These are phyloP conservation scores for Rubus parviflorus DNA, from an alignment of 306 rosid species.

Conservation along the genomic window DNA sequence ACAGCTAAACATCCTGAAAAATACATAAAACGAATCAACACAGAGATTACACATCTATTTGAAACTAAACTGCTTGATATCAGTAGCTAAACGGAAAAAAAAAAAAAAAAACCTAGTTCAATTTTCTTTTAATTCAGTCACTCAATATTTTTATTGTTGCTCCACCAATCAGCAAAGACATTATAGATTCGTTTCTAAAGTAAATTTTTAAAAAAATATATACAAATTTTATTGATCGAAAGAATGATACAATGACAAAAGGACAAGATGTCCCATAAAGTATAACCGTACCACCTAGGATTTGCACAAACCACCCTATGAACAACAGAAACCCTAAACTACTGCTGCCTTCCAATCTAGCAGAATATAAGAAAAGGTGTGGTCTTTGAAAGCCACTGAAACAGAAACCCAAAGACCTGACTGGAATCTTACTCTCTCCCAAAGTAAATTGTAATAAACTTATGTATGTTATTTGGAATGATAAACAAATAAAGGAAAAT, in stretches of 20 bases:
- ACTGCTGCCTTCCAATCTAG: background rate
- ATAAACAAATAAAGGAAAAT: too few species aligned
- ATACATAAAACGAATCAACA: background rate
- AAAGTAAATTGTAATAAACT: background rate
- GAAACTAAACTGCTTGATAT: background rate
- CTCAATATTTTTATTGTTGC: background rate
- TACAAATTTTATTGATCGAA: too few species aligned
- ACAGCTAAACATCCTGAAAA: background rate
- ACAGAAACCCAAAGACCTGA: background rate
- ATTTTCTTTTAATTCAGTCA: background rate
- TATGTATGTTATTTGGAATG: background rate
- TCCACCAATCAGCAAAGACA: background rate
- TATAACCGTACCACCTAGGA: background rate
- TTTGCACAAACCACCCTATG: background rate
- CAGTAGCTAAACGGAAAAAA: background rate
- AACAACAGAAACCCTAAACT: background rate
- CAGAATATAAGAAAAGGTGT: background rate
- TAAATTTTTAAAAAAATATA: background rate
- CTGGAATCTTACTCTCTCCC: background rate
- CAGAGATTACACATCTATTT: background rate
- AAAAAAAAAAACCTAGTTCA: background rate
- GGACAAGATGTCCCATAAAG: background rate
- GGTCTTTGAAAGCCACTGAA: background rate
- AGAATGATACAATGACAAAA: background rate
- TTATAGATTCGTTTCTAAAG: background rate